Evolutionary conservation across 495 filamentous ascomycete species (phyloP), one percentile per base, ranked within the genome.

Genomic region (Podospora appendiculata): DNA sequence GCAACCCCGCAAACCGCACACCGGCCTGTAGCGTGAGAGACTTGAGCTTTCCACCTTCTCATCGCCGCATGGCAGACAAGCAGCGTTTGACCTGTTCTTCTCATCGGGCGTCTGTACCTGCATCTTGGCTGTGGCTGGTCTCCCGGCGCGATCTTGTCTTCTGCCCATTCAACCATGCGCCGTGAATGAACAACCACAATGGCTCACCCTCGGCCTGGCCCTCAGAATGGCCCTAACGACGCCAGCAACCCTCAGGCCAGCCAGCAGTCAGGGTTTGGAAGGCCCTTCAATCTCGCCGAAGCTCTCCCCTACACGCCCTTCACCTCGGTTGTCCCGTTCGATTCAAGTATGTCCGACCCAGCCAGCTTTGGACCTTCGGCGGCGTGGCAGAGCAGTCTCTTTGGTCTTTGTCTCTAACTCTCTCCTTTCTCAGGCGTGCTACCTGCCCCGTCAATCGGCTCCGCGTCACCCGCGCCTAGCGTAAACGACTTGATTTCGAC

Each of bases 281-380:
- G 66, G 45, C 70, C 75, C 0, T 72, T 79, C 56, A 70, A 69
- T 2, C 83, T 97, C 11, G 82, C 88, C 51, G 88, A 97, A 61
- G 92, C 92, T 9, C 73, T 99, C 41, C 89, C 89, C 36, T 96
- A 86, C 69, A 92, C 94, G 13, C 91, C 93, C 3, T 85, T 96
- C 66, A 89, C 88, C 18, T 94, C 89, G 18, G 82, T 96, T 50
- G 79, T 91, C 47, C 85, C 94, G 5, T 95, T 96, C 69, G 83
- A 84, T 54, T 76, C 92, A 54, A 85, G 93, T 95, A 73, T 55
- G 64, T 6, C 18, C 12, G 3, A 18, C 16, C 9, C 19, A 6
- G 8, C 50, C 41, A n/a, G 3, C 45, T 35, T 45, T 9, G 25
- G 18, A 5, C 32, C 34, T 51, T 47, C 33, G 25, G 25, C 5